Evolutionary conservation across 140 eudicot genomes (phyloP), one percentile per base, ranked within the genome.

Genomic region (Ambrosia hybrid): DNA sequence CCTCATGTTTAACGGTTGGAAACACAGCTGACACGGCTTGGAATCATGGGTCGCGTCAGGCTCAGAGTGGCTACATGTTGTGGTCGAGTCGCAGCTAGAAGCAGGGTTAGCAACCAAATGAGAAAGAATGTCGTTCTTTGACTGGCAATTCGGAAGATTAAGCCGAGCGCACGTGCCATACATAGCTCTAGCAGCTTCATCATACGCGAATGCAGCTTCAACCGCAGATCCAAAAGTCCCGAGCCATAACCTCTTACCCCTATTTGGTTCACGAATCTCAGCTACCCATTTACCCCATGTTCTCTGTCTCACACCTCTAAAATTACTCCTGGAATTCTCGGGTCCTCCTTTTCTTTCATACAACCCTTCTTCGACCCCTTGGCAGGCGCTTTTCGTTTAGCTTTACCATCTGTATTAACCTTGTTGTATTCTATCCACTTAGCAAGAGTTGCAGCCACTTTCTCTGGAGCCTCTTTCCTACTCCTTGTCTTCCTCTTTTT

Each of bases 261-360:
- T 79, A 26, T 86, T 85, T 0, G 98, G 98, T 79, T 87, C 94
- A 6, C 98, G 82, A 41, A 93, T 90, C 72, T 93, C 98, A 5
- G 97, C 96, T n/a, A 93, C 98, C 98, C 98, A 90, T 85, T 90
- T 93, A 11, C 98, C 98, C 98, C 96, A 93, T 3, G 88, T 93
- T 75, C 98, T 82, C 78, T 93, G 98, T 73, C 98, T 84, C 33
- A 93, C 98, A 21, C 98, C 98, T 73, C 97, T 84, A 43, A 71
- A 93, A 9, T 75, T 84, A 68, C 89, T 84, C 15, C 67, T 36
- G 0, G 88, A 51, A 36, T 93, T 93, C 6, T 93, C 89, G 0
- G 98, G 98, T 0, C 98, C 98, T 0, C 98, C 98, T 86, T 93
- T 93, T 97, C 98, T 73, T 86, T 90, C 98, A 93, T 93, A 62